These are phyloP conservation scores for Protea cynaroides DNA, from an alignment of 164 flowering plant genomes.

Conservation along the genomic window DNA sequence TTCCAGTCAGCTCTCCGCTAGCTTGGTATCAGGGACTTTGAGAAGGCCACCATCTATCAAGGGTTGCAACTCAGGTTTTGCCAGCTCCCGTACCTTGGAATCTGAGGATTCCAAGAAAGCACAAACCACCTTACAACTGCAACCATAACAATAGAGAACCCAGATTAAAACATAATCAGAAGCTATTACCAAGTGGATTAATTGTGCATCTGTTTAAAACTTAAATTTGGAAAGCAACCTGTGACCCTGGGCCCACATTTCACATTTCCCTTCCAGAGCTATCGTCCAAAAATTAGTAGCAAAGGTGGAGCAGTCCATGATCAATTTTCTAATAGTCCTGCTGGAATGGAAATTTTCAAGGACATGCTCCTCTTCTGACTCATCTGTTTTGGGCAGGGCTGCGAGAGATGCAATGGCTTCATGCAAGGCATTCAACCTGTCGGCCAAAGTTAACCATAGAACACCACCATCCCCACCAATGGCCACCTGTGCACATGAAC, in stretches of 20 bases:
- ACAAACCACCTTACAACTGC: constrained; percentile 66
- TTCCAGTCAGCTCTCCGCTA: constrained; percentile 2
- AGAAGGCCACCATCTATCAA: constrained; percentile 57
- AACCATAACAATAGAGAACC: constrained; percentile 6
- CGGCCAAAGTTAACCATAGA: constrained; percentile 49
- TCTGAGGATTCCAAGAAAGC: constrained; percentile 73
- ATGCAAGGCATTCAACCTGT: constrained; percentile 51
- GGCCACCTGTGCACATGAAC: constrained; percentile 49
- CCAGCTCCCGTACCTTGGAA: constrained; percentile 34
- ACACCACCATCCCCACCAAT: constrained; percentile 70
- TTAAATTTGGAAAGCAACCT: constrained; percentile 41
- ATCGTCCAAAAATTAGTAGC: constrained; percentile 65
- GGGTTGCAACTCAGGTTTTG: constrained; percentile 55
- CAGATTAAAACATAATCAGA: neutral
- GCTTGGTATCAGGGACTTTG: constrained; percentile 35
- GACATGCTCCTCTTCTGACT: constrained; percentile 59
- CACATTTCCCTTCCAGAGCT: constrained; percentile 66
- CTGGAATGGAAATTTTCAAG: constrained; percentile 91
- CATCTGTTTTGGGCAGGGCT: constrained; percentile 54
- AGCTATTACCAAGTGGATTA: no score
- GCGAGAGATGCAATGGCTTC: constrained; percentile 64
- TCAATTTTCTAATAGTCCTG: constrained; percentile 73
- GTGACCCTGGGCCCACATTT: constrained; percentile 81
- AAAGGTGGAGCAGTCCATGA: constrained; percentile 72
- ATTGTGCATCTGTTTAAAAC: neutral